Evolutionary conservation across 2,329 filamentous ascomycete species (phyloP).

Genomic region (Fonsecaea erecta): DNA sequence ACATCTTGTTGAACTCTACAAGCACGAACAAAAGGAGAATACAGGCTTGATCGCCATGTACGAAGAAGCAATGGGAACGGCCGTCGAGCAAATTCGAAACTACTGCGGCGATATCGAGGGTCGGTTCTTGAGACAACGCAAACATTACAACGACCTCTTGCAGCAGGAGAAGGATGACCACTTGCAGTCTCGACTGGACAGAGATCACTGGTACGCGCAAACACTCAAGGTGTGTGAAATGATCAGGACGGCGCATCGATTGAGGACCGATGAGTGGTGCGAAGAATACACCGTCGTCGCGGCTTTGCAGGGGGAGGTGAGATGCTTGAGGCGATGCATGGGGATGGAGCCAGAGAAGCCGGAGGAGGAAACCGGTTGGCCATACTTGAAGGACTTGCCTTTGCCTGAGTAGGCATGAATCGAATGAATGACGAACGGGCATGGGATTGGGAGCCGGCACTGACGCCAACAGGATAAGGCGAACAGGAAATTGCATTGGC

Average conservation of each 20-base stretch:
- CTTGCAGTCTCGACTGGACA: constrained; percentile 54
- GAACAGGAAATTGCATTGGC: constrained; percentile 6
- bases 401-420: constrained; percentile 37
- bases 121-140: constrained; percentile 52
- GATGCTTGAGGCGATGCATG: constrained; percentile 53
- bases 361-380: constrained; percentile 56
- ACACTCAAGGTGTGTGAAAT: constrained; percentile 55
- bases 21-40: constrained; percentile 55
- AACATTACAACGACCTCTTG: constrained; percentile 56
- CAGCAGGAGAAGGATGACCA: constrained; percentile 57
- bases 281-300: constrained; percentile 50
- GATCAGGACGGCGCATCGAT: constrained; percentile 53
- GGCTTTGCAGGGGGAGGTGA: constrained; percentile 56
- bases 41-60: constrained; percentile 55
- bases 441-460: background rate
- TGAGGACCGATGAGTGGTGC: constrained; percentile 56
- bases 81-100: constrained; percentile 57
- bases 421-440: background rate
- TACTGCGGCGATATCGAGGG: constrained; percentile 57
- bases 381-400: constrained; percentile 51
- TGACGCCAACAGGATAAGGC: background rate
- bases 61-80: constrained; percentile 52
- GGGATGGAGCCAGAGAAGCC: constrained; percentile 55
- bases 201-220: constrained; percentile 55
- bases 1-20: constrained; percentile 48